phyloP scores from a whole-genome alignment of 2,329 filamentous ascomycete species.

The Aspergillus persii region DNA sequence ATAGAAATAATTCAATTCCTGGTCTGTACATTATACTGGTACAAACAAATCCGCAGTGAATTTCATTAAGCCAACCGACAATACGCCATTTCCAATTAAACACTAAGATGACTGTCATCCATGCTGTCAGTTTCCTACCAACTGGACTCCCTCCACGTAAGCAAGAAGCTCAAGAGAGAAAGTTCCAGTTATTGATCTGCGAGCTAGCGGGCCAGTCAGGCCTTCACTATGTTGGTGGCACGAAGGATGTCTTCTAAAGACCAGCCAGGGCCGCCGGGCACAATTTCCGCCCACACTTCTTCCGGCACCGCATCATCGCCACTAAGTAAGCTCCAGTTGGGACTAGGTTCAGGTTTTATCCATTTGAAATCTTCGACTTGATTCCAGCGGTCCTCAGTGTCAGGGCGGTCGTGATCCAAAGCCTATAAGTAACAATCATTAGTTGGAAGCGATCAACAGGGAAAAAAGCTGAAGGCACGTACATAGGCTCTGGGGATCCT shows the following conservation, averaged over 20 bases:
- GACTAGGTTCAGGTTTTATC: constrained; percentile 81
- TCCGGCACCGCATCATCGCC: constrained; percentile 59
- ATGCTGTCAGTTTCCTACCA: background rate
- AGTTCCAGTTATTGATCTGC: no score
- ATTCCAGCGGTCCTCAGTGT: constrained; percentile 69
- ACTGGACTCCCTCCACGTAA: background rate
- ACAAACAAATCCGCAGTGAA: background rate
- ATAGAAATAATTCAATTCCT: background rate
- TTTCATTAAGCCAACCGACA: background rate
- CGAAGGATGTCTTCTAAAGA: constrained; percentile 65
- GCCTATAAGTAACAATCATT: constrained; percentile 20
- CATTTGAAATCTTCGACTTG: constrained; percentile 98
- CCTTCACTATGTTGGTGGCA: constrained; percentile 28
- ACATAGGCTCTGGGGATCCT: constrained; percentile 70
- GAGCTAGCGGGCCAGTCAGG: background rate
- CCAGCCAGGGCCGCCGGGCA: constrained; percentile 62
- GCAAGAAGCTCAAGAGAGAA: background rate
- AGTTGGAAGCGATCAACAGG: background rate
- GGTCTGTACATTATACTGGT: constrained; percentile 1
- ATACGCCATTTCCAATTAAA: background rate
- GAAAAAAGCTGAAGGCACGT: constrained; percentile 36
- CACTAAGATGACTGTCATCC: background rate
- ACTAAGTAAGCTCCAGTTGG: constrained; percentile 76
- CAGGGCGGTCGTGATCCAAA: constrained; percentile 29
- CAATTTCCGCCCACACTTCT: constrained; percentile 66